These are phyloP conservation scores for Aspergillus cejpii DNA, from an alignment of 2,329 filamentous ascomycete species.

Conservation along the genomic window DNA sequence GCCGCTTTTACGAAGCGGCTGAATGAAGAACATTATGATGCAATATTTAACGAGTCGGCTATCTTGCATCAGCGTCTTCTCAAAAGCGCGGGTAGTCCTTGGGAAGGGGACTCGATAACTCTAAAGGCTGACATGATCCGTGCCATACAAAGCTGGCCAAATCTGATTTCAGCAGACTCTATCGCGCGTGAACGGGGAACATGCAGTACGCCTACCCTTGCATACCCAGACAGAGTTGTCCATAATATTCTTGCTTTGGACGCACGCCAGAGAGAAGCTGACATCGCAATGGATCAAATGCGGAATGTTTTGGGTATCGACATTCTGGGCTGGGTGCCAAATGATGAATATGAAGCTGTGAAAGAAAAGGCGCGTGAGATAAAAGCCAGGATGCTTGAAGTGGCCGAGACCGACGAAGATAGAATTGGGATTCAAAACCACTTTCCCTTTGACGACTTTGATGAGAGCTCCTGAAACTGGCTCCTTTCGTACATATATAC, in stretches of 20 bases:
- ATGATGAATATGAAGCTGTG: conserved; percentile 17
- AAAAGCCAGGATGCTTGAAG: conserved; percentile 18
- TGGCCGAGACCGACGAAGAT: conserved; percentile 14
- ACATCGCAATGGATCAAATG: conserved; percentile 17
- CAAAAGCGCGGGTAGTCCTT: conserved; percentile 14
- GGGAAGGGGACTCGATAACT: conserved; percentile 22
- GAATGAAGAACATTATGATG: conserved; percentile 17
- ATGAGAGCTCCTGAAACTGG: conserved; percentile 5
- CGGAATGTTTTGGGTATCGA: conserved; percentile 17
- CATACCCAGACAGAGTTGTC: conserved; percentile 11
- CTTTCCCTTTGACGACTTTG: conserved; percentile 17
- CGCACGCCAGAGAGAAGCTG: conserved; percentile 15
- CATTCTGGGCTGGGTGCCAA: conserved; percentile 21
- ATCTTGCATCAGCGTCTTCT: conserved; percentile 16
- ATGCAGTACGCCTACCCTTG: conserved; percentile 10
- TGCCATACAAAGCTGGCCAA: conserved; percentile 12
- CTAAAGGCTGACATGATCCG: conserved; percentile 22
- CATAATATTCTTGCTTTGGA: conserved; percentile 12
- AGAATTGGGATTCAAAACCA: conserved; percentile 6
- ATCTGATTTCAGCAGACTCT: not conserved
- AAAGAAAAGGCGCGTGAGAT: conserved; percentile 12
- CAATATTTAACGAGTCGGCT: conserved; percentile 10
- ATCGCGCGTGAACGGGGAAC: not conserved
- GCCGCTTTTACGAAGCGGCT: conserved; percentile 12
- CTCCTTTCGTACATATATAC: too few relatives aligned